Percentiles rank a stretch among this genome's conserved stretches.
phyloP scores from a whole-genome alignment of 257 asterid genomes.

The Vinca minor region DNA sequence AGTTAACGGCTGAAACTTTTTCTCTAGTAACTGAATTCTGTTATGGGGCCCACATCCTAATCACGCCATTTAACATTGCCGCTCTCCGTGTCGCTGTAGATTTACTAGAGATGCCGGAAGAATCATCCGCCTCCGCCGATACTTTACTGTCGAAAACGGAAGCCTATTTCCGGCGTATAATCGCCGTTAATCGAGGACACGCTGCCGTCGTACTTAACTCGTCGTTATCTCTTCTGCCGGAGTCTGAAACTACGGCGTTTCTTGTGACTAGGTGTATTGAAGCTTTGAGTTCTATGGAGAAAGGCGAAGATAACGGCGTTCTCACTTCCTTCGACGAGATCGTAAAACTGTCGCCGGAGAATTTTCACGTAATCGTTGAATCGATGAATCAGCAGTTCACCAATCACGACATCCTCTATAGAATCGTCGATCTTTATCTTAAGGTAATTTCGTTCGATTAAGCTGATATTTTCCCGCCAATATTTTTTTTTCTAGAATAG shows the following conservation, averaged over 20 bases:
- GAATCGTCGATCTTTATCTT: conserved; percentile 58
- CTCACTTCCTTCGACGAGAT: conserved; percentile 37
- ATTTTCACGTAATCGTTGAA: conserved; percentile 43
- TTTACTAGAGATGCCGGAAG: conserved; percentile 67
- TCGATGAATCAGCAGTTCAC: conserved; percentile 47
- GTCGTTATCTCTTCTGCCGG: conserved; percentile 59
- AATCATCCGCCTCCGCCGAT: conserved; percentile 18
- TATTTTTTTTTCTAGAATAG: too few species aligned
- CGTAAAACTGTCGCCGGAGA: conserved; percentile 27
- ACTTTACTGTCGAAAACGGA: conserved; percentile 57
- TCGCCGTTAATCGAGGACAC: conserved; percentile 44
- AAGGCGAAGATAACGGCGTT: conserved; percentile 32
- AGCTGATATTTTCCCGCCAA: too few species aligned
- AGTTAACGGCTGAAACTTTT: conserved; percentile 67
- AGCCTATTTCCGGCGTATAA: conserved; percentile 47
- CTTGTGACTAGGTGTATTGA: conserved; percentile 69
- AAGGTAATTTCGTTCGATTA: too few species aligned
- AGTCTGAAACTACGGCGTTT: conserved; percentile 53
- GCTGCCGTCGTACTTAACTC: conserved; percentile 49
- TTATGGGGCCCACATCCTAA: conserved; percentile 43
- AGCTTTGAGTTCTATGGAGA: conserved; percentile 51
- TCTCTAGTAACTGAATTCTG: conserved; percentile 54
- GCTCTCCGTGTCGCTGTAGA: conserved; percentile 73
- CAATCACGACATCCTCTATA: conserved; percentile 64
- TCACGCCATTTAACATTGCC: conserved; percentile 76